Evolutionary conservation across 2,329 filamentous ascomycete species (phyloP).

Genomic region (Stachybotrys chlorohalonatus): DNA sequence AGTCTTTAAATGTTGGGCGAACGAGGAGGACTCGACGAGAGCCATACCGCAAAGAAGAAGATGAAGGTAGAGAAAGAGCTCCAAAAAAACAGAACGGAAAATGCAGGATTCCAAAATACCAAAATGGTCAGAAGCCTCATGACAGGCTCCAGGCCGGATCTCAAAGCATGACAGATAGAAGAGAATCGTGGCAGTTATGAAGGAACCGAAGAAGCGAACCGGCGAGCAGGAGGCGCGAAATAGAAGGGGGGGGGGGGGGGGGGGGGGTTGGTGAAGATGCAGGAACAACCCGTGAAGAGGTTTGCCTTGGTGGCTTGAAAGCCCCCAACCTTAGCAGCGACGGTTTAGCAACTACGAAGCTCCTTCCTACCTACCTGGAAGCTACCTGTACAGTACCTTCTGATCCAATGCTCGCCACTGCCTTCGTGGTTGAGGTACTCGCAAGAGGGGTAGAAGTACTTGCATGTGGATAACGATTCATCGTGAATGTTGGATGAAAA

Average conservation of each 20-base stretch:
- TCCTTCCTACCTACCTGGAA: no score
- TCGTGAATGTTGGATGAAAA: no score
- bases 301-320: background rate
- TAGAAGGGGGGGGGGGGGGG: background rate
- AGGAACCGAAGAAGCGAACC: conserved; percentile 7
- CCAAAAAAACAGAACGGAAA: conserved; percentile 13
- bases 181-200: conserved; percentile 14
- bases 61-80: conserved; percentile 13
- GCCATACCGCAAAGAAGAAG: conserved; percentile 23
- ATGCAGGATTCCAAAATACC: conserved; percentile 30
- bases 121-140: conserved; percentile 24
- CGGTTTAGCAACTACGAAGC: background rate
- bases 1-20: background rate
- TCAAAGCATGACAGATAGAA: conserved; percentile 31
- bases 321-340: background rate
- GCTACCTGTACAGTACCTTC: no score
- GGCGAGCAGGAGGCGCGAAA: background rate
- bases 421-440: no score
- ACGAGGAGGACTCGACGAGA: conserved; percentile 17
- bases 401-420: no score
- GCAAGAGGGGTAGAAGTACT: no score
- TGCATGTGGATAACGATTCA: no score
- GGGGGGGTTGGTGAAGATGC: background rate
- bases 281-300: background rate
- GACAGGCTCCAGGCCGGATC: conserved; percentile 10